Conservation (phyloP, 371 early-diverging fungal species). For the Mortierella sp. region DNA sequence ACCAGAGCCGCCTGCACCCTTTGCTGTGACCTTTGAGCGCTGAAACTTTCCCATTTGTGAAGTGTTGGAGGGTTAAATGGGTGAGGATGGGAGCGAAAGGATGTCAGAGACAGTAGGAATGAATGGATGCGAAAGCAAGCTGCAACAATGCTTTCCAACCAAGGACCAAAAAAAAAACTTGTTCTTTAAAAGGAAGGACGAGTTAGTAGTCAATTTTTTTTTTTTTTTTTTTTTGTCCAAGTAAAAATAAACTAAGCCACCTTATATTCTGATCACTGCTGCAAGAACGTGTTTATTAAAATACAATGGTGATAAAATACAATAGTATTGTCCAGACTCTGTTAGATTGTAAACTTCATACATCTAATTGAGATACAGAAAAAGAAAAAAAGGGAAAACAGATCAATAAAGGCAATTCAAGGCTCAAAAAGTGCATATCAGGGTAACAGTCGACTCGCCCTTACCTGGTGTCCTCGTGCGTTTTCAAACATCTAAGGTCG, state of each 20-base stretch:
- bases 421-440: not conserved
- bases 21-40: constrained; percentile 35
- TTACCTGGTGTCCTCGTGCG: constrained; percentile 75
- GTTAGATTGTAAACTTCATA: constrained; percentile 18
- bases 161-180: not conserved
- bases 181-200: not conserved
- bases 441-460: too few relatives aligned
- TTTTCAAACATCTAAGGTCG: constrained; percentile 66
- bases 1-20: constrained; percentile 11
- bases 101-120: not conserved
- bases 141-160: not conserved
- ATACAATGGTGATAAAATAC: not conserved
- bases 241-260: constrained; percentile 13
- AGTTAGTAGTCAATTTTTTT: not conserved
- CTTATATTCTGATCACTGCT: not conserved
- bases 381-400: not conserved
- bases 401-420: not conserved
- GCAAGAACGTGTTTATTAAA: not conserved
- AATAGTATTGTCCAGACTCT: not conserved
- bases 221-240: constrained; percentile 3
- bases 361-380: not conserved
- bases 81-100: not conserved
- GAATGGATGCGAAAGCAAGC: not conserved
- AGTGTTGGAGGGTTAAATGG: constrained; percentile 1
- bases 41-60: constrained; percentile 47